phyloP scores from a whole-genome alignment of 345 rosid species.

The Eucalyptus cloeziana region DNA sequence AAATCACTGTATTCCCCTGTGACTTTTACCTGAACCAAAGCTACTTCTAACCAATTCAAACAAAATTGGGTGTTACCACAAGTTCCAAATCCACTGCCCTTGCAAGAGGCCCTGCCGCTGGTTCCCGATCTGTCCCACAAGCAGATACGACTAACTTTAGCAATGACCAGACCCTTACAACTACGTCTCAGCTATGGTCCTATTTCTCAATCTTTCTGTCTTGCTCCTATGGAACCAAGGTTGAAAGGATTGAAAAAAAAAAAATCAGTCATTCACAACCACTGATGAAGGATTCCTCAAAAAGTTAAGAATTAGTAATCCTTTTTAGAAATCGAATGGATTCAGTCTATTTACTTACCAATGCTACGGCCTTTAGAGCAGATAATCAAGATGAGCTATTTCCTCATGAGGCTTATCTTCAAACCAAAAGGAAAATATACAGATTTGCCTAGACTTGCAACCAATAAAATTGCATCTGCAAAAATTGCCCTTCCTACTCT shows the following conservation, averaged over 20 bases:
- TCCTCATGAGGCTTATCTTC: not conserved
- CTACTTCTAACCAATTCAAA: not conserved
- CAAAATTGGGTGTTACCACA: not conserved
- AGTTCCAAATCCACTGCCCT: not conserved
- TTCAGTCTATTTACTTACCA: not conserved
- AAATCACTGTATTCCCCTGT: not conserved
- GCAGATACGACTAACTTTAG: fast-evolving
- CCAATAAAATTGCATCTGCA: not conserved
- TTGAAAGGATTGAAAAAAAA: too few relatives aligned
- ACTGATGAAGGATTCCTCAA: too few relatives aligned
- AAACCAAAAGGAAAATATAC: not conserved
- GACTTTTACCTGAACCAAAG: not conserved
- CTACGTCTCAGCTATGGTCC: too few relatives aligned
- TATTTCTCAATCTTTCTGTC: too few relatives aligned
- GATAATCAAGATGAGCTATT: not conserved
- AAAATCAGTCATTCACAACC: too few relatives aligned
- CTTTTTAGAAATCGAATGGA: too few relatives aligned
- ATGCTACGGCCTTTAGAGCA: not conserved
- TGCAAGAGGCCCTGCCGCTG: fast-evolving
- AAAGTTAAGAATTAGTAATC: too few relatives aligned
- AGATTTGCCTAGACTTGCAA: not conserved
- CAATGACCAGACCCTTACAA: too few relatives aligned
- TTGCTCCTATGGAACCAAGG: too few relatives aligned
- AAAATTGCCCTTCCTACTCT: not conserved
- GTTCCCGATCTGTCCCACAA: not conserved